Conservation (phyloP, 2,329 filamentous ascomycete genomes). For the Diaporthe amygdali region DNA sequence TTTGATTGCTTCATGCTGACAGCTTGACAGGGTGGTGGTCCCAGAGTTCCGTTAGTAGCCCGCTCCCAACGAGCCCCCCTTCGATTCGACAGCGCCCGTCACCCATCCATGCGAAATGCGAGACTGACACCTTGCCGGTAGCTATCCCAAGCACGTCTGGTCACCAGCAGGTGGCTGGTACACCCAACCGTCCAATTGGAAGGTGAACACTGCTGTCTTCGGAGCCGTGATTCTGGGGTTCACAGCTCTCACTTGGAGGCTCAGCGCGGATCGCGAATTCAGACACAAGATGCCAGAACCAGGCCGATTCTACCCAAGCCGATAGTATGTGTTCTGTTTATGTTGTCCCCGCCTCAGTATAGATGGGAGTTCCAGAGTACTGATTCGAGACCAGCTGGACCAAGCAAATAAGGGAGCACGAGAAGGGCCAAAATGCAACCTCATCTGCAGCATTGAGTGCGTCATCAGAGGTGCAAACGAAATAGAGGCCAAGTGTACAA, state of each 20-base stretch:
- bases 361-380: not conserved
- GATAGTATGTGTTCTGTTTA: conserved; percentile 67
- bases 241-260: conserved; percentile 68
- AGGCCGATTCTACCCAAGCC: conserved; percentile 81
- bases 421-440: conserved; percentile 37
- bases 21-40: conserved; percentile 73
- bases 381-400: conserved; percentile 42
- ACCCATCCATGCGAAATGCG: not conserved
- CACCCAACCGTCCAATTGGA: conserved; percentile 93
- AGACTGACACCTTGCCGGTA: conserved; percentile 42
- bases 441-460: conserved; percentile 23
- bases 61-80: conserved; percentile 24
- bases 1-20: conserved; percentile 43
- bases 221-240: conserved; percentile 59
- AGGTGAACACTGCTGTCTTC: conserved; percentile 72
- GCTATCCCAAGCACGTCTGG: conserved; percentile 99
- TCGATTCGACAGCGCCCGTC: not conserved
- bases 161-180: conserved; percentile 99
- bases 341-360: not conserved
- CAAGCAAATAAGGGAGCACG: conserved; percentile 51
- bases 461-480: conserved; percentile 12
- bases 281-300: conserved; percentile 80
- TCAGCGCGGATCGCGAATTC: conserved; percentile 76
- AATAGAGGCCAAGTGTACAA: not conserved
- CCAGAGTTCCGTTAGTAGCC: conserved; percentile 60